A percentile compares a stretch with the other conserved stretches of the same genome.
phyloP scores from a whole-genome alignment of 2,329 filamentous ascomycete species.

The Escovopsis sp. region DNA sequence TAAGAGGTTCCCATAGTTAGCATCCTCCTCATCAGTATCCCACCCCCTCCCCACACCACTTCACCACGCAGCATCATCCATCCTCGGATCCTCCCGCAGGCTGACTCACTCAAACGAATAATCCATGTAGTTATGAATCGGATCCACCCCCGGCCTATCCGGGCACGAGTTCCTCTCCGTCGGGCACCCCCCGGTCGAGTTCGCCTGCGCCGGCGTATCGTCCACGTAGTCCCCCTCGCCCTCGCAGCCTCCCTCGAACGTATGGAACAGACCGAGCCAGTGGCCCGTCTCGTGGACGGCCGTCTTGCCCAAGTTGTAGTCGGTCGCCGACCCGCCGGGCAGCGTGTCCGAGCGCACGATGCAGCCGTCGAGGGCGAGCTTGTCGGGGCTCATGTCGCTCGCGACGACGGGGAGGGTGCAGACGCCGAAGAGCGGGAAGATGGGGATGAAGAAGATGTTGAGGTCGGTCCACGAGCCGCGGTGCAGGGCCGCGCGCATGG shows the following conservation, averaged over 20 bases:
- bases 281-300: slow-evolving; percentile 26
- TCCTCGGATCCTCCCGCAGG: no score
- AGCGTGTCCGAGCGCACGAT: slow-evolving; percentile 6
- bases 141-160: slow-evolving; percentile 9
- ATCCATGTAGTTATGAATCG: slow-evolving; percentile 16
- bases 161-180: slow-evolving; percentile 14
- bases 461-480: slow-evolving; percentile 24
- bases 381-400: slow-evolving; percentile 9
- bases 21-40: no score
- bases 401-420: slow-evolving; percentile 22
- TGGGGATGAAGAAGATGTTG: slow-evolving; percentile 29
- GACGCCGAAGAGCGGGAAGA: slow-evolving; percentile 15
- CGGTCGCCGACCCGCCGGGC: slow-evolving; percentile 11
- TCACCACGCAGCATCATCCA: no score
- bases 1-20: not conserved
- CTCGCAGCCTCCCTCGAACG: slow-evolving; percentile 22
- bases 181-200: slow-evolving; percentile 16
- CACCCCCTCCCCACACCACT: no score
- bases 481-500: slow-evolving; percentile 21
- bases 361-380: slow-evolving; percentile 8
- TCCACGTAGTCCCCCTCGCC: slow-evolving; percentile 19
- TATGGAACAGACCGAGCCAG: slow-evolving; percentile 29
- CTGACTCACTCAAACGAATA: slow-evolving; percentile 10
- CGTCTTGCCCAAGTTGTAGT: slow-evolving; percentile 14
- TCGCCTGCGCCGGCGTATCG: slow-evolving; percentile 22